phyloP scores from a whole-genome alignment of 352 stramenopile species.

The Phytophthora europaea region DNA sequence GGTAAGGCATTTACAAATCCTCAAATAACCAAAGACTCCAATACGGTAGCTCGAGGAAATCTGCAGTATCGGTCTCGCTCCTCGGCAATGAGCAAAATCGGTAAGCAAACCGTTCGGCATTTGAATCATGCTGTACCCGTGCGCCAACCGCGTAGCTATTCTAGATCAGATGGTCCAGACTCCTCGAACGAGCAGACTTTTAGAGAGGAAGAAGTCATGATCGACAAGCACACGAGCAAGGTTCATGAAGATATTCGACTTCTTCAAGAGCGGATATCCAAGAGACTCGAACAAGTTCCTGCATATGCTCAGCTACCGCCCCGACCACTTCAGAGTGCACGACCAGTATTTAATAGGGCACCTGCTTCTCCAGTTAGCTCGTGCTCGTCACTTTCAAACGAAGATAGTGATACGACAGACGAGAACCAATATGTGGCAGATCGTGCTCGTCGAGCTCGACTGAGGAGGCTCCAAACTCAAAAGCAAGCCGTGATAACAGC shows the following conservation, averaged over 20 bases:
- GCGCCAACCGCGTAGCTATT: neutral
- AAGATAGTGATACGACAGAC: slow-evolving; percentile 26
- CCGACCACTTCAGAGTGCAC: slow-evolving; percentile 9
- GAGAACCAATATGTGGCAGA: slow-evolving; percentile 23
- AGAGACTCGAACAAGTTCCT: slow-evolving; percentile 59
- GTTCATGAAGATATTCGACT: slow-evolving; percentile 80
- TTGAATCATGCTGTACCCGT: slow-evolving; percentile 6
- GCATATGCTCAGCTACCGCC: slow-evolving; percentile 15
- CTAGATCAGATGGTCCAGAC: neutral
- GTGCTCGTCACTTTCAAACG: slow-evolving; percentile 43
- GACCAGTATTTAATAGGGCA: neutral
- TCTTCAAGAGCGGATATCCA: slow-evolving; percentile 74
- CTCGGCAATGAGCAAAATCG: neutral
- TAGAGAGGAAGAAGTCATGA: slow-evolving; percentile 40
- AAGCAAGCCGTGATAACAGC: slow-evolving; percentile 28
- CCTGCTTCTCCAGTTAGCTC: slow-evolving; percentile 38
- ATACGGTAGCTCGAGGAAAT: neutral
- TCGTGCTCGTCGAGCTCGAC: slow-evolving; percentile 25
- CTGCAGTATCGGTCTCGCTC: neutral
- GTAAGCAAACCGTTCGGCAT: neutral
- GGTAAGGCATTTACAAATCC: neutral
- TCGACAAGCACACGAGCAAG: slow-evolving; percentile 71
- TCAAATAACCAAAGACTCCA: neutral
- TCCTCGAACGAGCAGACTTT: slow-evolving; percentile 1
- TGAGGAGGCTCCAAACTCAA: slow-evolving; percentile 28